phyloP scores from a whole-genome alignment of 176 grass and related monocot species.

The Zea mays region Zm-B73-REFERENCE-NAM-5.0 NC_050099.1:6385501-6386000 shows the following conservation, averaged over 20 bases:
- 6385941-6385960: neutral
- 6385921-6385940: slow-evolving; percentile 61
- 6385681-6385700: slow-evolving; percentile 2
- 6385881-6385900: slow-evolving; percentile 38
- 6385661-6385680: slow-evolving; percentile 6
- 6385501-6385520: no score
- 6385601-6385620: neutral
- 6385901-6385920: slow-evolving; percentile 78
- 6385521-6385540: no score
- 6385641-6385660: neutral
- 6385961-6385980: neutral
- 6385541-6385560: neutral
- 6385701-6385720: neutral
- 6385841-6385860: slow-evolving; percentile 48
- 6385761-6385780: slow-evolving; percentile 53
- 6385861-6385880: slow-evolving; percentile 49
- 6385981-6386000: neutral
- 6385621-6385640: neutral
- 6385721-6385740: neutral
- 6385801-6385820: slow-evolving; percentile 50
- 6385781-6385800: slow-evolving; percentile 66
- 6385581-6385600: neutral
- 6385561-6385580: neutral
- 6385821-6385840: slow-evolving; percentile 51
- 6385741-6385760: neutral